Evolutionary conservation across 352 stramenopile species (phyloP), one percentile per base, ranked within the genome.

Genomic region (Pythium rhizo-oryzae): DNA sequence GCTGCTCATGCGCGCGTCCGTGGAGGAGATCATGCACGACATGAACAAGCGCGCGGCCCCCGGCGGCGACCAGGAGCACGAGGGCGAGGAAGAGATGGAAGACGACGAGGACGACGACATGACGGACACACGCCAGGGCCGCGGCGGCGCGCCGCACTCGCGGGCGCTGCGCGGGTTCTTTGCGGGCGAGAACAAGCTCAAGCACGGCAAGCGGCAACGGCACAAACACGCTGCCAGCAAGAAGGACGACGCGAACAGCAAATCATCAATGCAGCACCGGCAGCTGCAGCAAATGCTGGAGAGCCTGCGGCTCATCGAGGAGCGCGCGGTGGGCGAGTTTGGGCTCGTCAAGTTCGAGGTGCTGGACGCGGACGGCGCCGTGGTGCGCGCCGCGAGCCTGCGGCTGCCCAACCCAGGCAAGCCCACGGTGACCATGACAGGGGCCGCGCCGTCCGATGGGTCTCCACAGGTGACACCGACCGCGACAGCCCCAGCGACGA

Each of bases 1-100:
- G 59, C 72, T 98, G 13, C 84, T 93, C 60, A 95, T 96, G 89
- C 80, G 90, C 44, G 87, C 80, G 18, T 93, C 90, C 19, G 79
- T 97, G 18, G 91, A 98, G 63, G 83, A 81, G 28, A 62, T 92
- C 49, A 89, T 96, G 75, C 63, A 82, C 37, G 73, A 82, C 9
- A 76, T 85, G 68, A 67, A 79, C 43, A 70, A 89, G 59, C 37
- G 60, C 37, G 60, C 21, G 6, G 5, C 51, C 35, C 16, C 11
- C 13, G 25, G 37, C 21, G 33, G 16, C 16, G 55, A 54, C 5
- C 33, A 60, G 12, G 8, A 19, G 0, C 35, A 62, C 4, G 56
- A 66, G 16, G 37, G 44, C 0, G 33, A 57, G 6, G 56, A 56
- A 2, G 37, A 46, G 4, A 23, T 47, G 6, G 53, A 57, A 18